A percentile compares a stretch with the other conserved stretches of the same genome.
phyloP scores from a whole-genome alignment of 768 basidiomycete species.

The Lactifluus subvellereus region DNA sequence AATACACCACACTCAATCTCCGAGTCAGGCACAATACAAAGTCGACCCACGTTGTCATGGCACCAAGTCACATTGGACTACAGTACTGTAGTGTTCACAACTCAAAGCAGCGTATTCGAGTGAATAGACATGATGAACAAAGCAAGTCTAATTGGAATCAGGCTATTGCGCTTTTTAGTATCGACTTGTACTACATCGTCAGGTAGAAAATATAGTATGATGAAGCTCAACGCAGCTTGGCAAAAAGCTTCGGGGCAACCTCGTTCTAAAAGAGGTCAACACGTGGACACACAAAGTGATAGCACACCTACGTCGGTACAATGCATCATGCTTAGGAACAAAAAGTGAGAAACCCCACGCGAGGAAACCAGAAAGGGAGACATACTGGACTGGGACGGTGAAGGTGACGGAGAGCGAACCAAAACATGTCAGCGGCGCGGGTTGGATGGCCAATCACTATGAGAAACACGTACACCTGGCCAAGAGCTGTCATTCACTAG shows the following conservation, averaged over 20 bases:
- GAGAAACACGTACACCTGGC: constrained; percentile 27
- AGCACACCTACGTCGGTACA: constrained; percentile 69
- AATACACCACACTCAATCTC: no score
- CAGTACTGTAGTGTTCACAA: not conserved
- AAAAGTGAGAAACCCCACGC: constrained; percentile 12
- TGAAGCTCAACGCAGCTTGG: constrained; percentile 53
- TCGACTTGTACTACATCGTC: constrained; percentile 5
- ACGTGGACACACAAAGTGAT: not conserved
- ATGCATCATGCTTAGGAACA: constrained; percentile 72
- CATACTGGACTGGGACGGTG: constrained; percentile 60
- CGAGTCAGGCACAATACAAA: no score
- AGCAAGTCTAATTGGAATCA: not conserved
- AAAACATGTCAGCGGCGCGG: constrained; percentile 4
- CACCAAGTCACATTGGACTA: no score
- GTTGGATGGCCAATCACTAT: not conserved
- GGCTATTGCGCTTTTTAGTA: constrained; percentile 1
- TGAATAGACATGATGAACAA: not conserved
- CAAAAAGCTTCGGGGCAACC: constrained; percentile 76
- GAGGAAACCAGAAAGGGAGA: constrained; percentile 23
- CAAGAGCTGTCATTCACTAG: not conserved
- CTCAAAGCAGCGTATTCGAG: no score
- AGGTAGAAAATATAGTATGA: not conserved
- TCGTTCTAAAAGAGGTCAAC: constrained; percentile 34
- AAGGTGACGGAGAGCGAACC: not conserved
- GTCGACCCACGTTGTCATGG: no score